A percentile compares a stretch with the other conserved stretches of the same genome.
Conservation (phyloP, 257 asterid genomes). For the Ocimum tenuiflorum region DNA sequence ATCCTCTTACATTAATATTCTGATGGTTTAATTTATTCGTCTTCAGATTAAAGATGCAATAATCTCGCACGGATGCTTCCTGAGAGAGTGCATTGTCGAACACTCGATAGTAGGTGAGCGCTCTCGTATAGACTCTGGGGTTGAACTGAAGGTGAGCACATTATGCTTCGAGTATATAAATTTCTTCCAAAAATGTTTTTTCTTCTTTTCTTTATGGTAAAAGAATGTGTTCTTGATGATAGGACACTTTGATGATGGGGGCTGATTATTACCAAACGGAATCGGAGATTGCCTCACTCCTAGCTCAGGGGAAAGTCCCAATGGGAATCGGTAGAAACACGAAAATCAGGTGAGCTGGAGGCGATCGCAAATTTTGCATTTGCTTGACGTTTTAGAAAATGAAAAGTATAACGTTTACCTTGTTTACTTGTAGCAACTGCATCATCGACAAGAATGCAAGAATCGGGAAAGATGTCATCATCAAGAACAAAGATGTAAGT, state of each 20-base stretch:
- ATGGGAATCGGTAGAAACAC: constrained; percentile 79
- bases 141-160: constrained; percentile 62
- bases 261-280: constrained; percentile 89
- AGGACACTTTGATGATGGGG: constrained; percentile 94
- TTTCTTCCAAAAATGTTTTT: neutral
- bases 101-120: constrained; percentile 94
- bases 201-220: neutral
- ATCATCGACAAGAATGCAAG: constrained; percentile 90
- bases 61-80: constrained; percentile 93
- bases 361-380: too few species aligned
- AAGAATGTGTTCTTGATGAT: neutral
- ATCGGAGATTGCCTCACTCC: constrained; percentile 74
- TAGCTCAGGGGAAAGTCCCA: constrained; percentile 80
- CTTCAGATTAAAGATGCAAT: constrained; percentile 83
- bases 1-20: neutral
- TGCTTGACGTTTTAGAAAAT: too few species aligned
- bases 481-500: constrained; percentile 83
- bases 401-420: too few species aligned
- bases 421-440: constrained; percentile 48
- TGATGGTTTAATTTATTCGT: constrained; percentile 8
- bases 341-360: constrained; percentile 81
- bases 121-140: constrained; percentile 84
- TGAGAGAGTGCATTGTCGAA: constrained; percentile 68
- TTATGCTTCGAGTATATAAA: neutral
- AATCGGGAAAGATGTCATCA: constrained; percentile 74